Conservation (phyloP, 2,329 filamentous ascomycete genomes). For the Verticillium klebahnii region DNA sequence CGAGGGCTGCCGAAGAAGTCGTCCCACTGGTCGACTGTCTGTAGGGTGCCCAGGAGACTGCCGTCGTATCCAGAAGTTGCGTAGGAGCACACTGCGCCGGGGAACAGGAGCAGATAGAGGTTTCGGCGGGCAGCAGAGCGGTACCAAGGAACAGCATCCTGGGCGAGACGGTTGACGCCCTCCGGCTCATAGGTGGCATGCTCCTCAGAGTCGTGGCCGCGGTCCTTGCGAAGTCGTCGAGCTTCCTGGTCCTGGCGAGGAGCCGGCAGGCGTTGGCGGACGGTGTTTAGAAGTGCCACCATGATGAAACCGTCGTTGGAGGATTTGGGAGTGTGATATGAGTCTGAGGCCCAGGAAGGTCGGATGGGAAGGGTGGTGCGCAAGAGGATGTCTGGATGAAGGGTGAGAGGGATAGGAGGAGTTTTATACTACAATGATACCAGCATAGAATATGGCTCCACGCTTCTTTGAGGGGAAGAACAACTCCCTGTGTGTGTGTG, state of each 20-base stretch:
- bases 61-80: conserved; percentile 45
- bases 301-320: background rate
- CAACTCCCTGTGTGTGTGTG: background rate
- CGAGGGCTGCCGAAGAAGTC: conserved; percentile 29
- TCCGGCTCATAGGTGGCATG: conserved; percentile 16
- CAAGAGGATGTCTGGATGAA: too few relatives aligned
- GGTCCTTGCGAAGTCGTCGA: conserved; percentile 13
- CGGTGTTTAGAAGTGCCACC: conserved; percentile 8
- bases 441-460: too few relatives aligned
- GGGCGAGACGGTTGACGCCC: conserved; percentile 19
- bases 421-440: too few relatives aligned
- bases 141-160: conserved; percentile 22
- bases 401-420: too few relatives aligned
- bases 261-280: conserved; percentile 19
- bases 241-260: conserved; percentile 17
- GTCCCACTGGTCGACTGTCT: conserved; percentile 35
- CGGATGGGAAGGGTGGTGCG: too few relatives aligned
- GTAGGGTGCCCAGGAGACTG: conserved; percentile 45
- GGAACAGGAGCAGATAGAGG: conserved; percentile 27
- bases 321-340: too few relatives aligned
- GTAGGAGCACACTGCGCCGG: conserved; percentile 27
- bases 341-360: too few relatives aligned
- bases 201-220: conserved; percentile 4
- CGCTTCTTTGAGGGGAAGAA: too few relatives aligned
- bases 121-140: conserved; percentile 19